Conservation (phyloP, 441 rosid genomes). For the Melastoma candidum region DNA sequence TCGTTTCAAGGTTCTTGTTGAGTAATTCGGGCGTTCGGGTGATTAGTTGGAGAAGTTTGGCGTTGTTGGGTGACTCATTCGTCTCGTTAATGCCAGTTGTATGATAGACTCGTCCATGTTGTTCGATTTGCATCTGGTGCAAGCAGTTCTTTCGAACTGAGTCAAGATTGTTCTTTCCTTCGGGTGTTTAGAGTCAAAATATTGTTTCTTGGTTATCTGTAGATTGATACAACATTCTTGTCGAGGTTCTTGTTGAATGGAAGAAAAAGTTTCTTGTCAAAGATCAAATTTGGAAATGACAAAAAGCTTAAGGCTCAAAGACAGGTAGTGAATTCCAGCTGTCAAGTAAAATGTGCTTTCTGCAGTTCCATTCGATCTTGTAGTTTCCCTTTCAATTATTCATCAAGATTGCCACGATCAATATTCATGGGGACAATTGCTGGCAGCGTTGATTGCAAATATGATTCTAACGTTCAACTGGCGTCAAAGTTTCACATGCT, state of each 20-base stretch:
- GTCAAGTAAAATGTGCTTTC: conserved; percentile 49
- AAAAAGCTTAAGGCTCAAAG: conserved; percentile 90
- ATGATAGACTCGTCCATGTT: no score
- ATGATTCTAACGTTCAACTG: conserved; percentile 26
- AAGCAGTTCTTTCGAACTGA: no score
- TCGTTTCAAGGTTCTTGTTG: no score
- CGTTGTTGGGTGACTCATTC: no score
- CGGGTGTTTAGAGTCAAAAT: no score
- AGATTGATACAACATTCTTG: no score
- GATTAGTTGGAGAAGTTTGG: no score
- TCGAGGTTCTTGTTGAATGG: conserved; percentile 25
- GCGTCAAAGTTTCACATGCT: conserved; percentile 48
- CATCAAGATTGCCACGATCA: conserved; percentile 92
- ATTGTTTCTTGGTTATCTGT: no score
- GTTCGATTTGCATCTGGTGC: no score
- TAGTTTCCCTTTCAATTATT: neutral
- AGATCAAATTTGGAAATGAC: conserved; percentile 76
- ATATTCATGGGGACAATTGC: conserved; percentile 44
- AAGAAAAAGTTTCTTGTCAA: conserved; percentile 89
- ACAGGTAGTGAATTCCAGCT: conserved; percentile 95
- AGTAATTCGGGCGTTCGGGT: no score
- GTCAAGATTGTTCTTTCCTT: no score
- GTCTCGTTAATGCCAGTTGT: no score
- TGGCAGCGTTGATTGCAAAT: conserved; percentile 26
- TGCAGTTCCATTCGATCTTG: neutral